These are phyloP conservation scores for Saccharomycopsis sp. DNA, from an alignment of 805 yeast genomes.

Conservation along the genomic window DNA sequence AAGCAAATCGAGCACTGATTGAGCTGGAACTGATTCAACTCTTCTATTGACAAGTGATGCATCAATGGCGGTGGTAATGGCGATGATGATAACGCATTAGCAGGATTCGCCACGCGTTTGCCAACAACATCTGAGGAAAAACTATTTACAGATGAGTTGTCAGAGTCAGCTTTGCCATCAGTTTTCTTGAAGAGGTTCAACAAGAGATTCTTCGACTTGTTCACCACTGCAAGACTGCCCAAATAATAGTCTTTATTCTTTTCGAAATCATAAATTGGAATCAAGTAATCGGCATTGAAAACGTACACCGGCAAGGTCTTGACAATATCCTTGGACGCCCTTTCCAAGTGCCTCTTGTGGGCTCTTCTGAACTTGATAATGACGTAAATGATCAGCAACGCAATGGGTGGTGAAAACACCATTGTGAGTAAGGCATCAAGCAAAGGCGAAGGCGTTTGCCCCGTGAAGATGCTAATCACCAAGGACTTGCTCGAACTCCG, in stretches of 20 bases:
- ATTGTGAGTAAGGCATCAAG: conserved; percentile 30
- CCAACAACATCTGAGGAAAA: too few species aligned
- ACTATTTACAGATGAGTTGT: conserved; percentile 1
- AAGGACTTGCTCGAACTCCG: conserved; percentile 18
- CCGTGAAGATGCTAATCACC: conserved; percentile 19
- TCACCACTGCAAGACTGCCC: background rate
- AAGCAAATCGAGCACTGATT: conserved; percentile 52
- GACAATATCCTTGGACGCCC: conserved; percentile 11
- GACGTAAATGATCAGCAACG: conserved; percentile 12
- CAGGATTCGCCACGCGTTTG: too few species aligned
- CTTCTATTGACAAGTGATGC: conserved; percentile 16
- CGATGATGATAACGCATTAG: background rate
- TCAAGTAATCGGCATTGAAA: conserved; percentile 17
- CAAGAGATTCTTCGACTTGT: conserved; percentile 1
- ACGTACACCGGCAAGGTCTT: conserved; percentile 17
- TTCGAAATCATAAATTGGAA: conserved; percentile 16
- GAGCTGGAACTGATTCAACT: conserved; percentile 16
- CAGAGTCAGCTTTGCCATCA: background rate
- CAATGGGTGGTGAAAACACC: conserved; percentile 29
- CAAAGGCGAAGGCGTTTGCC: conserved; percentile 26
- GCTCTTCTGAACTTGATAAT: conserved; percentile 14
- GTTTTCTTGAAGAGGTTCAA: background rate
- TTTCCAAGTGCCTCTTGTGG: conserved; percentile 10
- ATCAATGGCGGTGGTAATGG: background rate
- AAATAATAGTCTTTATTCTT: conserved; percentile 13